These are phyloP conservation scores for Dryadomyces quercivorus DNA, from an alignment of 2,329 filamentous ascomycete species.

Conservation along the genomic window DNA sequence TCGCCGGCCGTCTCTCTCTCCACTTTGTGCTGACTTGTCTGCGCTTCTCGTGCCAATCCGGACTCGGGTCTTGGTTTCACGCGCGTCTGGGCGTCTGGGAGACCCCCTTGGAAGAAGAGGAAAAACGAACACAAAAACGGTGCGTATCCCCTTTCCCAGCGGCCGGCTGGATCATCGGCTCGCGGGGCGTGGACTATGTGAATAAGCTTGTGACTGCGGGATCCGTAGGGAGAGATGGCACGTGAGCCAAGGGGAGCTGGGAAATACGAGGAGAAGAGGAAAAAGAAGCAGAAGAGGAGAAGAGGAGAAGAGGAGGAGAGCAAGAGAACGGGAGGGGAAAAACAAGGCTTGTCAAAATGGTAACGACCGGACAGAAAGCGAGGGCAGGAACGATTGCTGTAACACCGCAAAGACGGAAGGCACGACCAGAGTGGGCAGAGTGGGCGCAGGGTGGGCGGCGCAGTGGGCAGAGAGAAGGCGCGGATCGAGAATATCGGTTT, in stretches of 20 bases:
- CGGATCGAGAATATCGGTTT: not conserved
- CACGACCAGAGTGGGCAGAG: not conserved
- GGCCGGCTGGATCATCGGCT: too few relatives aligned
- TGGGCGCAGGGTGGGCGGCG: too few relatives aligned
- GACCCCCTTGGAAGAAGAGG: not conserved
- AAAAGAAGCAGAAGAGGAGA: not conserved
- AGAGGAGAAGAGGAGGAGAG: not conserved
- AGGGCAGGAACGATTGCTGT: too few relatives aligned
- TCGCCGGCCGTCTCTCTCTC: too few relatives aligned
- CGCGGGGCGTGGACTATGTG: too few relatives aligned
- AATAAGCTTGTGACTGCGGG: too few relatives aligned
- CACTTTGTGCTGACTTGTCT: too few relatives aligned
- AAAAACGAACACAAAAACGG: not conserved
- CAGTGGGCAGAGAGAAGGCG: not conserved
- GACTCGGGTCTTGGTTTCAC: not conserved
- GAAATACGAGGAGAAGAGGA: not conserved
- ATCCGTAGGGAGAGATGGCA: too few relatives aligned
- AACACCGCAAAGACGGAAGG: not conserved
- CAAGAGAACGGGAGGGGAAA: not conserved
- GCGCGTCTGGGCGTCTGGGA: not conserved
- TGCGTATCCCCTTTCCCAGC: too few relatives aligned
- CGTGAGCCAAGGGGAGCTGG: too few relatives aligned
- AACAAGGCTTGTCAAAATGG: not conserved
- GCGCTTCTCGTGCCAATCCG: too few relatives aligned
- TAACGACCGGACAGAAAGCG: not conserved